These are phyloP conservation scores for Microdochium bolleyi DNA, from an alignment of 2,329 filamentous ascomycete genomes.

Conservation along the genomic window DNA sequence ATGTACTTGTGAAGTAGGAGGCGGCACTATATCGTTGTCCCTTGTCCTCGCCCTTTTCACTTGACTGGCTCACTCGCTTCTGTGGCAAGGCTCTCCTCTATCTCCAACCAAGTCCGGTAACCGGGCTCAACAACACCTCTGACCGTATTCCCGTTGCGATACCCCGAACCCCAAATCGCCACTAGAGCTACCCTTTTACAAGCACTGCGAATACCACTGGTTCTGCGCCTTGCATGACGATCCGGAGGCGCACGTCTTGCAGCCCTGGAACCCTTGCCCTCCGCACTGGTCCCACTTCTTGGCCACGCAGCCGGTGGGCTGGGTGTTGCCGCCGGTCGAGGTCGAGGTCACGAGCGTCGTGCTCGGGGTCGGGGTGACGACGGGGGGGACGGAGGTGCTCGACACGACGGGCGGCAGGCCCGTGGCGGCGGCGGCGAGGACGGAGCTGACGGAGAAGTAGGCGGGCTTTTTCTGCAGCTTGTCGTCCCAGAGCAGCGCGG, in stretches of 20 bases:
- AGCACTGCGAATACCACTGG: conserved; percentile 20
- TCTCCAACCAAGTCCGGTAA: no score
- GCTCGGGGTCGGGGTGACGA: conserved; percentile 1
- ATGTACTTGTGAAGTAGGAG: no score
- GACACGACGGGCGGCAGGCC: conserved; percentile 4
- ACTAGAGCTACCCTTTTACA: no score
- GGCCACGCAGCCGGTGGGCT: conserved; percentile 4
- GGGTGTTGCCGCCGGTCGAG: background rate
- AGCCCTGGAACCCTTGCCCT: conserved; percentile 15
- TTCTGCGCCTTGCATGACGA: conserved; percentile 18
- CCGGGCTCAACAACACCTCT: no score
- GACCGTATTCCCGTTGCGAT: no score
- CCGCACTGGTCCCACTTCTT: conserved; percentile 20
- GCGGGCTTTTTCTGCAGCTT: conserved; percentile 28
- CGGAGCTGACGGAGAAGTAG: conserved; percentile 25
- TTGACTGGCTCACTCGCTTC: no score
- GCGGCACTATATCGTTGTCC: no score
- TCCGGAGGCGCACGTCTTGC: conserved; percentile 17
- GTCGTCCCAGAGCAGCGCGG: conserved; percentile 27
- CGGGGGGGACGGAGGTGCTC: conserved; percentile 2
- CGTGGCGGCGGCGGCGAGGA: conserved; percentile 23
- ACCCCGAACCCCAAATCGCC: no score
- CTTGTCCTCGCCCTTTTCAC: no score
- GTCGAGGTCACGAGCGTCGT: background rate
- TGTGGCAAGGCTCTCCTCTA: no score